Conservation (phyloP, 352 stramenopile species). For the Saprolegnia diclina region DNA sequence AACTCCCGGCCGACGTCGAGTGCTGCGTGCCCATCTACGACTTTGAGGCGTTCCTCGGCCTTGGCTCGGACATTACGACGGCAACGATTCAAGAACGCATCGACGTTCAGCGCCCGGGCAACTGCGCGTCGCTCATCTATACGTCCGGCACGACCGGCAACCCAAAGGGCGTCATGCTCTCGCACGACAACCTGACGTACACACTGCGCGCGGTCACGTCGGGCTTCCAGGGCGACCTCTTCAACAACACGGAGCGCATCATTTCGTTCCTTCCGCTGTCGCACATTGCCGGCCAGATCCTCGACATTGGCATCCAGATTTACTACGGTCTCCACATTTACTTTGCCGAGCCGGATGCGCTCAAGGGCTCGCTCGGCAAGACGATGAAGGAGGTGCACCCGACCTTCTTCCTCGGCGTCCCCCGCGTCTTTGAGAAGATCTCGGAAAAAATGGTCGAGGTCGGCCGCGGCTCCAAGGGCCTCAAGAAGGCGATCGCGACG, state of each 20-base stretch:
- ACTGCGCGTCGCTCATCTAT: constrained; percentile 81
- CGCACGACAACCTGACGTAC: constrained; percentile 45
- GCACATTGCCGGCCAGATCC: constrained; percentile 55
- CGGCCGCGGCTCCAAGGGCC: constrained; percentile 33
- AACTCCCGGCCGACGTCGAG: constrained; percentile 33
- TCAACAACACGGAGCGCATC: constrained; percentile 68
- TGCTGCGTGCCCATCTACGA: constrained; percentile 48
- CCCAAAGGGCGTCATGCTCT: constrained; percentile 65
- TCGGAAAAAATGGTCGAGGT: constrained; percentile 72
- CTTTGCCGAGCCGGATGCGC: constrained; percentile 73
- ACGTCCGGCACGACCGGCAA: constrained; percentile 68
- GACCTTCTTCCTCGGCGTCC: constrained; percentile 81
- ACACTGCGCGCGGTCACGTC: constrained; percentile 58
- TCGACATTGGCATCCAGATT: constrained; percentile 43
- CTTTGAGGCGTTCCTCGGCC: constrained; percentile 53
- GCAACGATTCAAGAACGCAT: constrained; percentile 40
- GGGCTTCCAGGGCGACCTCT: constrained; percentile 61
- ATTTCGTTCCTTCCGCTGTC: constrained; percentile 87
- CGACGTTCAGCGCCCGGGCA: constrained; percentile 52
- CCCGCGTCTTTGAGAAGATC: constrained; percentile 69
- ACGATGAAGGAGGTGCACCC: constrained; percentile 65
- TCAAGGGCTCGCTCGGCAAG: constrained; percentile 58
- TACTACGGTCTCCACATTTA: constrained; percentile 37
- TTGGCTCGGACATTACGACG: constrained; percentile 39
- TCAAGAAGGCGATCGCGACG: constrained; percentile 52